Percentiles rank a stretch among this genome's conserved stretches.
phyloP scores from a whole-genome alignment of 2,329 filamentous ascomycete species.

The Diatrype stigma region DNA sequence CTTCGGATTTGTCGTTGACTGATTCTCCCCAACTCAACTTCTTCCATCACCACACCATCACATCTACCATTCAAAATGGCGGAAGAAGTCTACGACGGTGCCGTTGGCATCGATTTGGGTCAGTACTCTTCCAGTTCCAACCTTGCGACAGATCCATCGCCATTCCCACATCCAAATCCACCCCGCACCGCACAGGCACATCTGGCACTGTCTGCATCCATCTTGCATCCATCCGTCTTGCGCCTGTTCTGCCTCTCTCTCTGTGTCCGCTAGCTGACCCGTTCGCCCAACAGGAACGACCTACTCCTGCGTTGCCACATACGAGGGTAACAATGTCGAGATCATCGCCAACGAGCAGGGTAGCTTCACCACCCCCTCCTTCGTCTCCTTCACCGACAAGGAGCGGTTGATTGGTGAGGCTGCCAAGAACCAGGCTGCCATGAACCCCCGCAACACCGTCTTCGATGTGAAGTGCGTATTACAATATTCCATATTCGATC shows the following conservation, averaged over 20 bases:
- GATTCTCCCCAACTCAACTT: not conserved
- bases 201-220: too few species aligned
- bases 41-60: constrained; percentile 5
- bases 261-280: too few species aligned
- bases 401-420: constrained; percentile 97
- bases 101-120: constrained; percentile 99
- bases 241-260: too few species aligned
- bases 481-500: too few species aligned
- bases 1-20: not conserved
- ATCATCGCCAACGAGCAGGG: constrained; percentile 85
- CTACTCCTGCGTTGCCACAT: constrained; percentile 82
- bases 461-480: constrained; percentile 99
- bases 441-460: constrained; percentile 95
- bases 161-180: not conserved
- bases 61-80: constrained; percentile 62
- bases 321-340: constrained; percentile 63
- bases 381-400: constrained; percentile 93
- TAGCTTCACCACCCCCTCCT: constrained; percentile 78
- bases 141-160: not conserved
- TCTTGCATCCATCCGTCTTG: too few species aligned
- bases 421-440: constrained; percentile 97
- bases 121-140: constrained; percentile 22
- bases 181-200: too few species aligned
- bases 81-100: constrained; percentile 98
- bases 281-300: too few species aligned